Evolutionary conservation across 2,329 filamentous ascomycete species (phyloP), one percentile per base, ranked within the genome.

Genomic region (Neofusicoccum cordaticola): DNA sequence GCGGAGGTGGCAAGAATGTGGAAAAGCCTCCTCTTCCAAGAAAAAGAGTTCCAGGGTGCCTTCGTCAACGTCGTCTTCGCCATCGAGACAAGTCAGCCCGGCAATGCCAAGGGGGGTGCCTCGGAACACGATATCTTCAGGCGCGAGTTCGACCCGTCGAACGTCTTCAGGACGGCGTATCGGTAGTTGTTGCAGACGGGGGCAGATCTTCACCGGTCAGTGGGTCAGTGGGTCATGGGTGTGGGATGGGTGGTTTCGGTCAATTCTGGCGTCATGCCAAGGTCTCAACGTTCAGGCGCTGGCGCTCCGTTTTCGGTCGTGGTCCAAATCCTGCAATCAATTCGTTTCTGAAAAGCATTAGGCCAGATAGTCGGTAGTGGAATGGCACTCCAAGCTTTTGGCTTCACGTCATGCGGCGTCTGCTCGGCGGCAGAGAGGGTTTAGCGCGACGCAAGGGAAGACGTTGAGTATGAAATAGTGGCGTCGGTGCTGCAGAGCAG

Each of bases 61-160:
- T 81, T 81, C 67, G 71, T 74, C 27, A 78, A 81, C 67, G 71
- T 81, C 5, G 79, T 81, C 1, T 81, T 81, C 66, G 79, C 78
- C 2, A 78, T 81, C 44, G 78, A 81, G 66, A 77, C 69, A 61
- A 72, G 70, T 31, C 71, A 72, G 66, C 72, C 74, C 12, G 75
- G 71, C 15, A 61, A 62, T n/a, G 47, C 68, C 1, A 79, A 77
- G 65, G 74, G 71, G 31, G 73, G 71, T 19, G 34, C 69, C 51
- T 72, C 75, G 11, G 78, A 81, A 63, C 66, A 74, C 12, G 76
- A 79, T 15, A 71, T 79, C n/a, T 80, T 80, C 70, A 74, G 72
- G 64, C 67, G 73, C 44, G 76, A 76, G 61, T 76, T 79, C 50
- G 71, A 75, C 62, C 74, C 77, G 2, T 74, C 74, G 42, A 75